Conservation (phyloP, 2,329 filamentous ascomycete species). For the Endoconidiophora polonica region DNA sequence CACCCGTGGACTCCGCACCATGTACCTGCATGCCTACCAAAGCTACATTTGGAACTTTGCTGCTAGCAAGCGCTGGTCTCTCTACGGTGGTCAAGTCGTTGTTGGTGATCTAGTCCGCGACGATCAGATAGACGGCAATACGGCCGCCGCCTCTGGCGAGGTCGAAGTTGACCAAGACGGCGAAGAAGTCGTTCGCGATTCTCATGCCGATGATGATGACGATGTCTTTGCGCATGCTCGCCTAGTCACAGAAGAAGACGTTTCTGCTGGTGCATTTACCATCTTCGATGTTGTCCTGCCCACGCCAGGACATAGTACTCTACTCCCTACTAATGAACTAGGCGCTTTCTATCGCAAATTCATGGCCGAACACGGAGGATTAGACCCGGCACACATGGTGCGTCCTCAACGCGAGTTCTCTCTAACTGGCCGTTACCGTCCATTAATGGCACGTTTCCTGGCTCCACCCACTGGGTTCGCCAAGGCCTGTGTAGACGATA, state of each 20-base stretch:
- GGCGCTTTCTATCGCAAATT: slow-evolving; percentile 72
- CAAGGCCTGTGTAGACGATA: slow-evolving; percentile 48
- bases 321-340: slow-evolving; percentile 71
- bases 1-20: slow-evolving; percentile 64
- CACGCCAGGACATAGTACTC: slow-evolving; percentile 76
- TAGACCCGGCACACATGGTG: slow-evolving; percentile 78
- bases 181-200: slow-evolving; percentile 45
- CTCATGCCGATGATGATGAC: slow-evolving; percentile 28
- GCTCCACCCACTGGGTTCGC: slow-evolving; percentile 50
- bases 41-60: slow-evolving; percentile 86
- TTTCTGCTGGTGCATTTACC: slow-evolving; percentile 53
- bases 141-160: slow-evolving; percentile 23
- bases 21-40: slow-evolving; percentile 97
- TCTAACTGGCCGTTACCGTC: slow-evolving; percentile 75
- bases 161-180: slow-evolving; percentile 24
- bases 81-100: slow-evolving; percentile 56
- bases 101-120: slow-evolving; percentile 69
- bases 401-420: slow-evolving; percentile 75
- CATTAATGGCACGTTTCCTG: slow-evolving; percentile 58
- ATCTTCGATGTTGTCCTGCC: slow-evolving; percentile 86
- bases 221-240: slow-evolving; percentile 42
- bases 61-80: slow-evolving; percentile 63
- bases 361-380: slow-evolving; percentile 68
- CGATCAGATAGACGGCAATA: slow-evolving; percentile 18
- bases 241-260: slow-evolving; percentile 60